Conservation (phyloP, 495 filamentous ascomycete genomes). For the Trypethelium eluteriae region DNA sequence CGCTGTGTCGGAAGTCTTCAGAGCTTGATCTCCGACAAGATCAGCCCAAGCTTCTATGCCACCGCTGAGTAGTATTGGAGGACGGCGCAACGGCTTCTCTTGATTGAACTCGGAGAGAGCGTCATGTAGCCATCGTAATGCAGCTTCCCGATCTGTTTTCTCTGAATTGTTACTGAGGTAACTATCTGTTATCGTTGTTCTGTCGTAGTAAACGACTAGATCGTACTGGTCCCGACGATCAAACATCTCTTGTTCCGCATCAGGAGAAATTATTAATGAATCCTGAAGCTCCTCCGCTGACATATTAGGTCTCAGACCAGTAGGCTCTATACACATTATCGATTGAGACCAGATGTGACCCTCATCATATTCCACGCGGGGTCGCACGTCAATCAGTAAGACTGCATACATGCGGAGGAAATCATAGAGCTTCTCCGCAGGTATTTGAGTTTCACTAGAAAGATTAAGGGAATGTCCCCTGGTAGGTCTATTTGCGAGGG, state of each 20-base stretch:
- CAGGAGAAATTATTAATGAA: constrained; percentile 69
- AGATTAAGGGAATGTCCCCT: constrained; percentile 43
- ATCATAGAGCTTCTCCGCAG: constrained; percentile 55
- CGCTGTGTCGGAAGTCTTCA: constrained; percentile 52
- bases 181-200: constrained; percentile 49
- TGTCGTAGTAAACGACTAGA: constrained; percentile 85
- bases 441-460: constrained; percentile 57
- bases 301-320: constrained; percentile 62
- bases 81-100: constrained; percentile 61
- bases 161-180: constrained; percentile 22
- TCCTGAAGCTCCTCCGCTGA: constrained; percentile 81
- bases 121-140: constrained; percentile 62
- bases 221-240: constrained; percentile 72
- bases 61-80: constrained; percentile 69
- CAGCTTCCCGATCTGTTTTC: constrained; percentile 44
- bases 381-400: constrained; percentile 78
- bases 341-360: constrained; percentile 78
- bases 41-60: constrained; percentile 81
- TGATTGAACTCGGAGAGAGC: constrained; percentile 77
- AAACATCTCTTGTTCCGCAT: constrained; percentile 64
- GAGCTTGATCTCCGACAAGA: constrained; percentile 60
- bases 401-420: constrained; percentile 56
- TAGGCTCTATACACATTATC: constrained; percentile 87
- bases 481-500: neutral
- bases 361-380: constrained; percentile 71